Evolutionary conservation across 768 basidiomycete species (phyloP).

Genomic region (Dioszegia hungarica): DNA sequence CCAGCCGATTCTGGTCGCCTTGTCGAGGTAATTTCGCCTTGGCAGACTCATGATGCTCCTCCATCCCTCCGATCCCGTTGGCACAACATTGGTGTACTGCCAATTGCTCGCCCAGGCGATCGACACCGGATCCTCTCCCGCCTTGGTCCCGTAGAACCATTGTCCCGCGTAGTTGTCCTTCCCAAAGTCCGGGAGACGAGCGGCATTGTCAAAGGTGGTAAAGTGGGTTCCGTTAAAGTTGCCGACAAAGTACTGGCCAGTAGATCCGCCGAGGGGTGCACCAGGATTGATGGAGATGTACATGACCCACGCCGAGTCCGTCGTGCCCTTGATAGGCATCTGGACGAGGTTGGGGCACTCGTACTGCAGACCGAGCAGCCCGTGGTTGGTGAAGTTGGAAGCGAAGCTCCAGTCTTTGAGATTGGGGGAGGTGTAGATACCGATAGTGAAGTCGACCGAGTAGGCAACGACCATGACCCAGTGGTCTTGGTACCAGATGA

Average conservation of each 20-base stretch:
- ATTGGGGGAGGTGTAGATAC: slow-evolving; percentile 36
- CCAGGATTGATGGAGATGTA: slow-evolving; percentile 25
- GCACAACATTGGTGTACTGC: slow-evolving; percentile 33
- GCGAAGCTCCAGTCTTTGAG: slow-evolving; percentile 32
- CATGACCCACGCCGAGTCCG: slow-evolving; percentile 17
- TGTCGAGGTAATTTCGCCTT: slow-evolving; percentile 21
- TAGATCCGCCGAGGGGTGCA: slow-evolving; percentile 31
- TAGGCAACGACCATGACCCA: slow-evolving; percentile 42
- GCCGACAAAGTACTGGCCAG: slow-evolving; percentile 31
- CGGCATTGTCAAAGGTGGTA: slow-evolving; percentile 18
- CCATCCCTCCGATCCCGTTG: slow-evolving; percentile 35
- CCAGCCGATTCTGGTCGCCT: slow-evolving; percentile 15
- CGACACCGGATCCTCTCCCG: slow-evolving; percentile 12
- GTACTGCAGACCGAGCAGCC: slow-evolving; percentile 28
- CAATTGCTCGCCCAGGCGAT: slow-evolving; percentile 40
- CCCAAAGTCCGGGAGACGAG: slow-evolving; percentile 24
- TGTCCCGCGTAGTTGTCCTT: slow-evolving; percentile 43
- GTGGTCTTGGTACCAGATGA: slow-evolving; percentile 29
- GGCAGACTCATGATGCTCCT: slow-evolving; percentile 32
- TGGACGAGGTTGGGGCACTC: slow-evolving; percentile 38
- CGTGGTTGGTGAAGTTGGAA: slow-evolving; percentile 27
- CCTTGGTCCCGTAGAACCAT: slow-evolving; percentile 26
- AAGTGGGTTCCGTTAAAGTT: slow-evolving; percentile 36
- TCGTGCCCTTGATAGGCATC: slow-evolving; percentile 18
- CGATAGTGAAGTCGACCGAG: slow-evolving; percentile 26